phyloP scores from a whole-genome alignment of 352 stramenopile species.

The Pseudoperonospora humuli region DNA sequence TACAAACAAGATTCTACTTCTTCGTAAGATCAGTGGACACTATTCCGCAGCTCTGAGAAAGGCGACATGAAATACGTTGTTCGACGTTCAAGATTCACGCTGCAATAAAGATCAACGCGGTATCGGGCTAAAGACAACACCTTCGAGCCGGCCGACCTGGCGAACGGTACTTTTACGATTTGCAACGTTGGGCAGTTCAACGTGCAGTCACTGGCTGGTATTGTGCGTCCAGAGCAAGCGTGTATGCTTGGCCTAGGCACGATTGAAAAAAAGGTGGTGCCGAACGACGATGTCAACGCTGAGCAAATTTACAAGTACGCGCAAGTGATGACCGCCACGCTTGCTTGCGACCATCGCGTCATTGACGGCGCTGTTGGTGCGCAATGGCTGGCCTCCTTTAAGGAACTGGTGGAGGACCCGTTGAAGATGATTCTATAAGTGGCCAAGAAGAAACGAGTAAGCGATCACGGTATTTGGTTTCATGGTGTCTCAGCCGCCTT shows the following conservation, averaged over 20 bases:
- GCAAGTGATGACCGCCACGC: conserved; percentile 92
- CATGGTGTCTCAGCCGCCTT: conserved; percentile 7
- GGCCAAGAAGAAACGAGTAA: conserved; percentile 11
- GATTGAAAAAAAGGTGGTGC: conserved; percentile 93
- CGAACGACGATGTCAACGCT: conserved; percentile 75
- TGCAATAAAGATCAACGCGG: too few species aligned
- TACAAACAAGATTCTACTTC: too few species aligned
- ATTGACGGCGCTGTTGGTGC: conserved; percentile 96
- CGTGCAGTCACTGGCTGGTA: conserved; percentile 90
- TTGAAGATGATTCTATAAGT: conserved; percentile 94
- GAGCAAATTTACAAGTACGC: conserved; percentile 85
- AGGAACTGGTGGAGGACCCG: conserved; percentile 94
- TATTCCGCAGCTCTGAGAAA: too few species aligned
- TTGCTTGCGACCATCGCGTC: conserved; percentile 96
- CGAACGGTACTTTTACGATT: conserved; percentile 92
- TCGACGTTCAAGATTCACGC: too few species aligned
- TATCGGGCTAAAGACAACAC: conserved; percentile 29
- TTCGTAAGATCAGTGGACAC: too few species aligned
- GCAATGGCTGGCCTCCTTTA: conserved; percentile 94
- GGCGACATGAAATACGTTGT: too few species aligned
- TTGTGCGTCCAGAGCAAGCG: conserved; percentile 90
- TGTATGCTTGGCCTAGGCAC: conserved; percentile 91
- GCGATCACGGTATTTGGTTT: conserved; percentile 13
- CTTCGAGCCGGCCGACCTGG: conserved; percentile 46
- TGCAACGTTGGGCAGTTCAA: conserved; percentile 97